phyloP scores from a whole-genome alignment of 441 rosid genomes.

The California macrophylla region DNA sequence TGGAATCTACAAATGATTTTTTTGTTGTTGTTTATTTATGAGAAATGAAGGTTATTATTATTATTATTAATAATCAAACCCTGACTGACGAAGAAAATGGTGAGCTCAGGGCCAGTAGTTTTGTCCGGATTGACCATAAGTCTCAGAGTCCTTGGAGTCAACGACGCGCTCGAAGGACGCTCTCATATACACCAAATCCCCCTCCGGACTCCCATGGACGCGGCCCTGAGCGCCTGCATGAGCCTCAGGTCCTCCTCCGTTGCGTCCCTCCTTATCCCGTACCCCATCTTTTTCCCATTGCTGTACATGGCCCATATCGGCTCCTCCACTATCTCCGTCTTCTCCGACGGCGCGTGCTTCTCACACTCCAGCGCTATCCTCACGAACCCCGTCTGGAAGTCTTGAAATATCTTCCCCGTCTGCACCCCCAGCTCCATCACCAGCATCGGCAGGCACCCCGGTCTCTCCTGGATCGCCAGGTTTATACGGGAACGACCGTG shows the following conservation, averaged over 20 bases:
- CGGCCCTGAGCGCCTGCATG: slow-evolving; percentile 64
- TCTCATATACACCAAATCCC: slow-evolving; percentile 68
- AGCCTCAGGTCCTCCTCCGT: slow-evolving; percentile 57
- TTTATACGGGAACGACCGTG: slow-evolving; percentile 73
- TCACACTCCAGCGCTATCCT: slow-evolving; percentile 74
- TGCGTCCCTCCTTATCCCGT: slow-evolving; percentile 63
- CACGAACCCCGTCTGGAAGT: slow-evolving; percentile 59
- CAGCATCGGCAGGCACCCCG: slow-evolving; percentile 52
- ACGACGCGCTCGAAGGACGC: slow-evolving; percentile 70
- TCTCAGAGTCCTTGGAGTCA: slow-evolving; percentile 77
- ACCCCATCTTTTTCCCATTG: slow-evolving; percentile 64
- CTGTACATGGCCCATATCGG: slow-evolving; percentile 69
- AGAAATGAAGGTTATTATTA: too few relatives aligned
- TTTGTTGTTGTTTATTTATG: too few relatives aligned
- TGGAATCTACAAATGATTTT: too few relatives aligned
- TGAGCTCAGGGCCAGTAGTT: slow-evolving; percentile 56
- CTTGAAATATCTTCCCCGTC: slow-evolving; percentile 62
- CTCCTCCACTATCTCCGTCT: slow-evolving; percentile 51
- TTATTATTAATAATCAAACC: slow-evolving; percentile 20
- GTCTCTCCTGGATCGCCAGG: slow-evolving; percentile 60
- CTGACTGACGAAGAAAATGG: slow-evolving; percentile 53
- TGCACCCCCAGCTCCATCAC: slow-evolving; percentile 55
- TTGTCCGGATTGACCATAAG: slow-evolving; percentile 72
- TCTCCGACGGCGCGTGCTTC: slow-evolving; percentile 43
- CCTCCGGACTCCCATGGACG: slow-evolving; percentile 72